Evolutionary conservation across 1,284 basidiomycete genomes (phyloP), one percentile per base, ranked within the genome.

Genomic region (Leucoagaricus sp.): DNA sequence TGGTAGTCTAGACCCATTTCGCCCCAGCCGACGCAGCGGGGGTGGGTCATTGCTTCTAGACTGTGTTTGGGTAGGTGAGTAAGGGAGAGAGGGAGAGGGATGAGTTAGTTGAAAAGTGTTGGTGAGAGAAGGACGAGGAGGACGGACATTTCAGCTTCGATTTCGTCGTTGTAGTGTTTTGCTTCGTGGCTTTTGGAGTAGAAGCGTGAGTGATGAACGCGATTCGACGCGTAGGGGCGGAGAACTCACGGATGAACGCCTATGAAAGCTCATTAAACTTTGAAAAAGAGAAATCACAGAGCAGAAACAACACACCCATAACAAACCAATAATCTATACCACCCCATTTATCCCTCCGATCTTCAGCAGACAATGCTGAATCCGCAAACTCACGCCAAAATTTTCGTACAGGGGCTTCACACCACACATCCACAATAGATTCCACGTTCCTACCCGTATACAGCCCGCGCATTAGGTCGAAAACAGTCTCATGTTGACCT

Each of bases 1-100:
- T 92, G 89, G 64, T 91, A 92, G 61, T 94, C 91, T 4, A 94
- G 79, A 0, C 91, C 91, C 53, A 92, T 93, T 66, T 93, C 91
- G 0, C 91, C 91, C 86, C 87, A 91, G 7, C 88, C 88, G 4
- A 93, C 89, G 61, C 89, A 92, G 9, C 87, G 83, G 2, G 88
- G 87, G 63, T 93, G 90, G 0, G 73, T 55, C 83, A 92, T 89
- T 1, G 91, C 91, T 63, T 86, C 82, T 53, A 90, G 60, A 36
- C 89, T 91, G 65, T 17, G n/a, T n/a, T n/a, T n/a, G n/a, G n/a
- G n/a, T n/a, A n/a, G n/a, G n/a, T n/a, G n/a, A n/a, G n/a, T n/a
- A n/a, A n/a, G n/a, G n/a, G n/a, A n/a, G n/a, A n/a, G n/a, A n/a
- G n/a, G 47, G 8, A 33, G 26, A 38, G 15, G 45, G n/a, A 48